These are phyloP conservation scores for Thielaviopsis euricoi DNA, from an alignment of 2,329 filamentous ascomycete genomes.

Conservation along the genomic window DNA sequence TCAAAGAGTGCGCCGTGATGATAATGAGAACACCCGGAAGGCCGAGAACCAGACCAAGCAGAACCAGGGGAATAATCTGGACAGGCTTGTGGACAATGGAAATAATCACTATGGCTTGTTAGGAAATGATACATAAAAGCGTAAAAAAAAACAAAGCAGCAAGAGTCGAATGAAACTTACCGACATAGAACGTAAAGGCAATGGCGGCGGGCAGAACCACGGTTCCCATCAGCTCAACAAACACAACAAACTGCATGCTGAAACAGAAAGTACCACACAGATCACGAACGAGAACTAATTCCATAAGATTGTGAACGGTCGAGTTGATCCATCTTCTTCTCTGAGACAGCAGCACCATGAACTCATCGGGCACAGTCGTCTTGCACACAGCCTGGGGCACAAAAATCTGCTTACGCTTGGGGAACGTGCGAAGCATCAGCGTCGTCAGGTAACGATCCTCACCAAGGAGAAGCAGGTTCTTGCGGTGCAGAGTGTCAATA, in stretches of 20 bases:
- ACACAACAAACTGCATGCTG: conserved; percentile 98
- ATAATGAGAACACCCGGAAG: conserved; percentile 84
- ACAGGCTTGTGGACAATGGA: conserved; percentile 63
- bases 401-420: conserved; percentile 97
- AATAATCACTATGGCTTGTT: conserved; percentile 46
- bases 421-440: conserved; percentile 96
- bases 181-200: conserved; percentile 89
- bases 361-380: conserved; percentile 85
- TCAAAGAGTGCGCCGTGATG: conserved; percentile 79
- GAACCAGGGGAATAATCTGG: conserved; percentile 78
- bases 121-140: neutral
- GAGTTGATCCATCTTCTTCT: conserved; percentile 98
- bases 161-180: conserved; percentile 34
- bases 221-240: conserved; percentile 86
- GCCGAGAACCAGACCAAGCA: conserved; percentile 81
- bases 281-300: conserved; percentile 85
- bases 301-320: conserved; percentile 97
- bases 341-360: conserved; percentile 84
- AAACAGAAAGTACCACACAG: conserved; percentile 98
- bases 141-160: neutral
- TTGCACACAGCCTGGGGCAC: conserved; percentile 98
- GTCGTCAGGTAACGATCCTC: conserved; percentile 94
- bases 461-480: conserved; percentile 80
- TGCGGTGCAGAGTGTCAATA: conserved; percentile 94
- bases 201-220: conserved; percentile 91